Evolutionary conservation across 2,329 filamentous ascomycete species (phyloP), one percentile per base, ranked within the genome.

Genomic region (Colletotrichum brevisporum): DNA sequence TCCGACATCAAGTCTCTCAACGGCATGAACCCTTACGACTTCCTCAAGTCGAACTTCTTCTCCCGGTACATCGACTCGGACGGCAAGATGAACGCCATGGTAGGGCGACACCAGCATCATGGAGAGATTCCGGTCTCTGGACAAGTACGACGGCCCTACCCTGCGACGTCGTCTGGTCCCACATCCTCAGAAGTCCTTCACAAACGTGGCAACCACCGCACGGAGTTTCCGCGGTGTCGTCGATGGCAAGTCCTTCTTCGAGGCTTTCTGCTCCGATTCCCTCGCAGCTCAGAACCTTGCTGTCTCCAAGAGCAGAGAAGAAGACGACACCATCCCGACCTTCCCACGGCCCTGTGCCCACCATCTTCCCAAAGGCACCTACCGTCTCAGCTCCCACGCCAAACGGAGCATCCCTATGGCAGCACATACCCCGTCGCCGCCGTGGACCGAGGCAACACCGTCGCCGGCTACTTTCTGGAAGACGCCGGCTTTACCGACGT

Each of bases 1-100:
- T 58, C 55, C 39, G 55, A 58, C 41, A 58, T 48, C 21, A 48
- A 58, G 55, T 48, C 41, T 21, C 48, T 58, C 39, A 58, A 58
- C 41, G 41, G 55, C 55, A 48, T 58, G 55, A 12, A 24, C n/a
- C 55, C 55, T 2, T 58, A 58, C 43, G 55, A 58, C 18, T 58
- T 48, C 41, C 55, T 58, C 55, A 47, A 47, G 55, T 41, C 24
- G 2, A 48, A 58, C 12, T 27, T 21, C 41, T 48, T 48, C 24
- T 47, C 43, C 16, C 55, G 31, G 24, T 58, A 36, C 24, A 48
- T 48, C 18, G 26, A 48, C 18, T 48, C 26, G 24, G 43, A 58
- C 48, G 55, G 55, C 16, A 24, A 24, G 43, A 50, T 58, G 43
- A 58, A 48, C 47, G 26, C 31, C 12, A 58, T 58, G 43, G 36